Evolutionary conservation across 768 basidiomycete genomes (phyloP).

Genomic region (Suillus americanus): DNA sequence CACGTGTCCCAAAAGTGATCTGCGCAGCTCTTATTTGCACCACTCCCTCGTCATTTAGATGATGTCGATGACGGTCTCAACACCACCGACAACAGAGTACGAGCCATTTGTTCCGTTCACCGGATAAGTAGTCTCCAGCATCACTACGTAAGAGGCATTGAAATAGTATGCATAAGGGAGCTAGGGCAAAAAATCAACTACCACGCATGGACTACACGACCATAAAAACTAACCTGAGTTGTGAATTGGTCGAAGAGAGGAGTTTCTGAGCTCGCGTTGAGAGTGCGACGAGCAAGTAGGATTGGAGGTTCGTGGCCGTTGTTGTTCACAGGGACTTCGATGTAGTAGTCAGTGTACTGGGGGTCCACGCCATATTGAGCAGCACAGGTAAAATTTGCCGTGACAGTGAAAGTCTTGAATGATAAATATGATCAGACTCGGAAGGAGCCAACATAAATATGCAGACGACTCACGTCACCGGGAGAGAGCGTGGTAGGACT

Average conservation of each 20-base stretch:
- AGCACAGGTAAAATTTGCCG: constrained; percentile 27
- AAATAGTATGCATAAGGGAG: constrained; percentile 26
- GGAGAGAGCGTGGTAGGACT: constrained; percentile 22
- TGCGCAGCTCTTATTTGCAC: background rate
- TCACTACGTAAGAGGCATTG: constrained; percentile 22
- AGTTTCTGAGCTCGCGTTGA: constrained; percentile 5
- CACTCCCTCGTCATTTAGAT: background rate
- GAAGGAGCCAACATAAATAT: background rate
- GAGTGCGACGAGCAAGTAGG: constrained; percentile 24
- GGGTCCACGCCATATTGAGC: constrained; percentile 20
- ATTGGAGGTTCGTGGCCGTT: constrained; percentile 31
- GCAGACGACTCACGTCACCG: constrained; percentile 21
- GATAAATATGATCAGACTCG: constrained; percentile 5
- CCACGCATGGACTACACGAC: background rate
- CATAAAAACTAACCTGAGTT: constrained; percentile 14
- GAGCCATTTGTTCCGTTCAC: constrained; percentile 19
- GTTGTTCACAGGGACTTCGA: constrained; percentile 32
- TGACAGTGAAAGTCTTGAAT: constrained; percentile 20
- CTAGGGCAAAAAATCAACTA: constrained; percentile 17
- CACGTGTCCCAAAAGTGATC: background rate
- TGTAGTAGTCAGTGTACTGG: constrained; percentile 31
- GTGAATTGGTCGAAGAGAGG: constrained; percentile 16
- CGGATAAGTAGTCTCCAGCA: constrained; percentile 24
- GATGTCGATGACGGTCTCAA: constrained; percentile 13
- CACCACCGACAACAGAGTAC: constrained; percentile 24